Percentiles rank a stretch among this genome's conserved stretches.
Evolutionary conservation across 768 basidiomycete genomes (phyloP).

Genomic region (Trametes cingulata): DNA sequence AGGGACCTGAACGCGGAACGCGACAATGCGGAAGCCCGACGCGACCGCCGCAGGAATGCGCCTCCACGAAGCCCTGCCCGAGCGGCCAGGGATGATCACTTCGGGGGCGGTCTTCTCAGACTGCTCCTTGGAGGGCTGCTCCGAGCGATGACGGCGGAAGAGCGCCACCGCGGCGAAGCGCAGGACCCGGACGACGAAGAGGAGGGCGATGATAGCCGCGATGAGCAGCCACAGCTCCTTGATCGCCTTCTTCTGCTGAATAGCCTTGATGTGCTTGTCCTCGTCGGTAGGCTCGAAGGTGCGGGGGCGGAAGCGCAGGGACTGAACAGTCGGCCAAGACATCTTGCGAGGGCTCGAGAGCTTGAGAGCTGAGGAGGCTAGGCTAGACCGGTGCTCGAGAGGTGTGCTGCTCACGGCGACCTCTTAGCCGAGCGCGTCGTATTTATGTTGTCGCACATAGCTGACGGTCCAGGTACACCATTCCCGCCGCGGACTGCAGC

Average conservation of each 20-base stretch:
- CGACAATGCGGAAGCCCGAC: slow-evolving; percentile 48
- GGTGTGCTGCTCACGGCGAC: slow-evolving; percentile 5
- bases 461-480: neutral
- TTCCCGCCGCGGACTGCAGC: neutral
- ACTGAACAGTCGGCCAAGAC: slow-evolving; percentile 9
- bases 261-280: slow-evolving; percentile 37
- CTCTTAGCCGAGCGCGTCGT: slow-evolving; percentile 3
- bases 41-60: slow-evolving; percentile 40
- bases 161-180: slow-evolving; percentile 17
- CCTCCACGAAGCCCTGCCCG: slow-evolving; percentile 29
- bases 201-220: slow-evolving; percentile 38
- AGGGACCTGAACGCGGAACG: slow-evolving; percentile 50
- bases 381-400: slow-evolving; percentile 3
- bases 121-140: neutral
- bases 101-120: slow-evolving; percentile 20
- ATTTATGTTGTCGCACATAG: slow-evolving; percentile 9
- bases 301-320: slow-evolving; percentile 14
- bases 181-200: slow-evolving; percentile 36
- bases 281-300: slow-evolving; percentile 32
- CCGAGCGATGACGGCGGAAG: neutral
- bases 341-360: neutral
- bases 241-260: slow-evolving; percentile 39
- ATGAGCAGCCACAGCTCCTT: slow-evolving; percentile 45
- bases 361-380: neutral
- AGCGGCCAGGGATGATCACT: slow-evolving; percentile 12